Evolutionary conservation across 495 filamentous ascomycete genomes (phyloP).

Genomic region (Acidomyces sp.): DNA sequence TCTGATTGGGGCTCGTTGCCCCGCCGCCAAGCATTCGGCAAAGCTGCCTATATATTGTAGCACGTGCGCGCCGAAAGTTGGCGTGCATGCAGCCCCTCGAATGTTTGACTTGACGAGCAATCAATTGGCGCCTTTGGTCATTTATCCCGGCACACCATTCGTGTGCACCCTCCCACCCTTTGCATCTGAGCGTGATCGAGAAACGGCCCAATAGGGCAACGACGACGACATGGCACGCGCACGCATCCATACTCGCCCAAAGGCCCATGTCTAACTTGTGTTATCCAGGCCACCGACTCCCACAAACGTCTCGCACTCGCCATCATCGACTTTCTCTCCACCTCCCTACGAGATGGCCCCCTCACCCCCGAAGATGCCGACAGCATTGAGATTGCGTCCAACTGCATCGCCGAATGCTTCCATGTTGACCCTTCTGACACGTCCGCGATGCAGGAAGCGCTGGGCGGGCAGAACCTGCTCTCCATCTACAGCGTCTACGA

Average conservation of each 20-base stretch:
- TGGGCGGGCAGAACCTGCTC: conserved; percentile 72
- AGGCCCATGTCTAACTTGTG: background rate
- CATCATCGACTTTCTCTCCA: conserved; percentile 85
- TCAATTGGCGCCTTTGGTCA: no score
- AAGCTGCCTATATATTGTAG: no score
- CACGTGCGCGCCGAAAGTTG: no score
- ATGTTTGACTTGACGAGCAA: no score
- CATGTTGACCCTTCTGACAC: conserved; percentile 74
- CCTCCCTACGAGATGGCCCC: conserved; percentile 77
- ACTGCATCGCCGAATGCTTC: conserved; percentile 90
- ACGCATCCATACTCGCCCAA: background rate
- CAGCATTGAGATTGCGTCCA: conserved; percentile 78
- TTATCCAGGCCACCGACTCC: conserved; percentile 42
- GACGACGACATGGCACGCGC: background rate
- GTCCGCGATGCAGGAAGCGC: conserved; percentile 57
- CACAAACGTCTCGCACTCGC: conserved; percentile 96
- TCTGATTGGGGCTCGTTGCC: no score
- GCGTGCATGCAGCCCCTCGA: no score
- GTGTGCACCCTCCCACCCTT: no score
- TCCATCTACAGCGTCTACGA: conserved; percentile 92
- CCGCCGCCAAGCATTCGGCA: no score
- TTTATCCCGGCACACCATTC: no score
- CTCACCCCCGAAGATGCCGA: conserved; percentile 76
- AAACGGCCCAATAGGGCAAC: background rate
- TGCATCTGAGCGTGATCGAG: no score